A percentile compares a stretch with the other conserved stretches of the same genome.
Conservation (phyloP, 441 rosid species). For the Euphorbia corollata region DNA sequence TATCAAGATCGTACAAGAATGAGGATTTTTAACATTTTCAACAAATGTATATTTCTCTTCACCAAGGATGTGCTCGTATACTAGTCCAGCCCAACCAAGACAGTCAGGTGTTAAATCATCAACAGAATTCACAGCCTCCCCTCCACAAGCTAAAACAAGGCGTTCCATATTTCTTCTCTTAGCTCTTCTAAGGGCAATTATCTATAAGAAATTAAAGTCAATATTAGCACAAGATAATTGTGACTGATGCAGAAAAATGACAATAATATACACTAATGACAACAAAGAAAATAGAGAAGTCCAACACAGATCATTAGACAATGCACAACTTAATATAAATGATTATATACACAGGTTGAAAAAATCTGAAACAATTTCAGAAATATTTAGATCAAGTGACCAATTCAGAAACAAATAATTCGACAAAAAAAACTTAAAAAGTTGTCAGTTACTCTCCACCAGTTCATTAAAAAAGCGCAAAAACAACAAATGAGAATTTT, state of each 20-base stretch:
- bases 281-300: not conserved
- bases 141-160: slow-evolving; percentile 88
- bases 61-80: slow-evolving; percentile 84
- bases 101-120: slow-evolving; percentile 77
- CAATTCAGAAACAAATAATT: too few species aligned
- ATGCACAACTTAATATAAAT: not conserved
- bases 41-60: slow-evolving; percentile 94
- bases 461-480: too few species aligned
- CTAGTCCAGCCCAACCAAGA: slow-evolving; percentile 97
- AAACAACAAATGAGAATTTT: too few species aligned
- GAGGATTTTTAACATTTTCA: slow-evolving; percentile 84
- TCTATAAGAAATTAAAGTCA: slow-evolving; percentile 35
- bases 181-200: slow-evolving; percentile 91
- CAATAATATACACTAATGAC: not conserved
- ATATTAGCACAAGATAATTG: not conserved
- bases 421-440: too few species aligned
- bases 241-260: not conserved
- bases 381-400: too few species aligned
- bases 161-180: slow-evolving; percentile 98
- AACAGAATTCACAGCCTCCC: slow-evolving; percentile 90
- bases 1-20: slow-evolving; percentile 81
- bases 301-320: not conserved
- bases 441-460: too few species aligned
- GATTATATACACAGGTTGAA: too few species aligned
- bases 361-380: too few species aligned